These are phyloP conservation scores for Graphiopsis chlorocephala DNA, from an alignment of 2,329 filamentous ascomycete species.

Conservation along the genomic window DNA sequence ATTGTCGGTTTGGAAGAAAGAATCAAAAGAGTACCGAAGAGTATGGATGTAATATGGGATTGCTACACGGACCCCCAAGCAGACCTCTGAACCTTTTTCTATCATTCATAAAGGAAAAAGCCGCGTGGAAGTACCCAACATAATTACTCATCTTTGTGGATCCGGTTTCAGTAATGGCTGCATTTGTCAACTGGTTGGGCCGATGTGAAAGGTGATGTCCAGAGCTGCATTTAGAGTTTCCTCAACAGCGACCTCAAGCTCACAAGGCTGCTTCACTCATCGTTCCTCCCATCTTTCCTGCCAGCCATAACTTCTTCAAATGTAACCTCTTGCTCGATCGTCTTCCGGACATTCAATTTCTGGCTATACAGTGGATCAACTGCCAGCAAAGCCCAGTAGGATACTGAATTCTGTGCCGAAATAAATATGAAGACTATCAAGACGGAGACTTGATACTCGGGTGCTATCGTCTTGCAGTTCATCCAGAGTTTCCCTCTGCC, in stretches of 20 bases:
- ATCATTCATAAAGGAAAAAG: too few species aligned
- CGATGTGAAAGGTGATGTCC: neutral
- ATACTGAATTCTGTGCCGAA: neutral
- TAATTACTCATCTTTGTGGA: too few species aligned
- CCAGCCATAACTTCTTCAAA: neutral
- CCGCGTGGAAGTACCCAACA: too few species aligned
- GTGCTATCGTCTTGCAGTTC: too few species aligned
- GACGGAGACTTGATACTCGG: too few species aligned
- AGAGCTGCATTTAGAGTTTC: neutral
- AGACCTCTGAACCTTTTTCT: too few species aligned
- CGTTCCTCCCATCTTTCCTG: neutral
- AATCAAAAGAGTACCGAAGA: too few species aligned
- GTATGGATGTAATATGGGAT: too few species aligned
- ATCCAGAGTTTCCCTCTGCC: too few species aligned
- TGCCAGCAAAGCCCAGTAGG: neutral
- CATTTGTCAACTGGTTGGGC: neutral
- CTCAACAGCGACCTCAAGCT: neutral
- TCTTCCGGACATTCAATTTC: slow-evolving; percentile 16
- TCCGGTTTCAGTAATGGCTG: neutral
- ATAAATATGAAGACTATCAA: too few species aligned
- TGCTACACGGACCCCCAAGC: too few species aligned
- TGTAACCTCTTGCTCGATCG: neutral
- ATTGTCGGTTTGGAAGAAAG: too few species aligned
- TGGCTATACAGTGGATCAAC: slow-evolving; percentile 11
- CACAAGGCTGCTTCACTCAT: neutral